Base-by-base conservation (phyloP, 2,329 filamentous ascomycete species). In the Nigrograna mackinnonii region DNA sequence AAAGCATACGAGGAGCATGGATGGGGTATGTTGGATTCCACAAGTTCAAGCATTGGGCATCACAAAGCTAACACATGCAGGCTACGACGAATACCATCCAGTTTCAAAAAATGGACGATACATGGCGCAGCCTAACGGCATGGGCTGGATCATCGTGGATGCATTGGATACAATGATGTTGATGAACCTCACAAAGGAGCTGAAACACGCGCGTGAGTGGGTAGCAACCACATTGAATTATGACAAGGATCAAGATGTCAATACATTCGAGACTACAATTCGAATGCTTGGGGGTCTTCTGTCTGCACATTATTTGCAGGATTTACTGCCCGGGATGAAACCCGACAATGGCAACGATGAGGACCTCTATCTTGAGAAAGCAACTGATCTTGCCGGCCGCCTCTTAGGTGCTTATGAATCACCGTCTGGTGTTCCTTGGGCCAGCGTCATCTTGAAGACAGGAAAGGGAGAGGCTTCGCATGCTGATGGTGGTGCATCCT, bases 111-210 rank as follows among this genome's bases (percentile, higher is more conserved):
- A 74, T 14, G 89, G 90, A 37, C 78, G 77, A 38, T 84, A 94
- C 58, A 97, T 99, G 92, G 85, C 90, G 5, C 79, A 68, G 35
- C 64, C 86, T 3, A 84, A 89, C 49, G 94, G 92, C 19, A 79
- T 99, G 70, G 94, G 94, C 21, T 99, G 95, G 94, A 97, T 97
- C 60, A 96, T 99, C 49, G 86, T 99, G 43, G 94, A 99, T 72
- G 85, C 92, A 11, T 76, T 99, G 50, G 94, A 99, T 69, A 99
- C 94, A 1, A 82, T 97, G 79, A 99, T 99, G 74, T 77, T 99
- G 47, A 99, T 99, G 94, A 97, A 97, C 67, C 78, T 96, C 52
- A 97, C 92, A 12, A 87, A 84, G 22, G 85, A 91, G 48, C 79
- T 99, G 28, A 79, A 84, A 26, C 85, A 95, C 60, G 92, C 94